A percentile compares a stretch with the other conserved stretches of the same genome.
phyloP scores from a whole-genome alignment of 2,329 filamentous ascomycete species.

The Neofusicoccum sp. region DNA sequence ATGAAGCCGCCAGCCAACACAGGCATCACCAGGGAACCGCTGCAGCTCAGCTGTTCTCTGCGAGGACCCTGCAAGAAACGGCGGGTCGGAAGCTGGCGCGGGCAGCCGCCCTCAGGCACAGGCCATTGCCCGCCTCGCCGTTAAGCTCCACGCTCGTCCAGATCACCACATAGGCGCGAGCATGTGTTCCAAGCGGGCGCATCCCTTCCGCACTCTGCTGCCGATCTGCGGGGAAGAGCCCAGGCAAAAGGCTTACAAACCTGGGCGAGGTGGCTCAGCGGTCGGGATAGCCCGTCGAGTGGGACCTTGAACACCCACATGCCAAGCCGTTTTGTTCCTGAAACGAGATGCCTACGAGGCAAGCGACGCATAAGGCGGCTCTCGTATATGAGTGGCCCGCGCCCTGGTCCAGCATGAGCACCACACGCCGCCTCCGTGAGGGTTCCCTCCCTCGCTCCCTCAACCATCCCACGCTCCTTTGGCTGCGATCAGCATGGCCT shows the following conservation, averaged over 20 bases:
- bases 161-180: not conserved
- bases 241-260: not conserved
- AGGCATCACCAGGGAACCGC: not conserved
- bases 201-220: not conserved
- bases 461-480: not conserved
- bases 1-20: not conserved
- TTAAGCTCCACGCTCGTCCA: not conserved
- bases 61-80: not conserved
- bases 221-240: not conserved
- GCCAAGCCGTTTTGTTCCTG: slow-evolving; percentile 5
- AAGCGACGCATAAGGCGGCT: slow-evolving; percentile 1
- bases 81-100: not conserved
- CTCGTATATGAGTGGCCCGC: not conserved
- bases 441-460: not conserved
- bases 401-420: not conserved
- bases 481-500: not conserved
- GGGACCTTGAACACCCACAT: not conserved
- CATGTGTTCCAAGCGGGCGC: not conserved
- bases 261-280: not conserved
- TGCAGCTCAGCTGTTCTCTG: not conserved
- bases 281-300: not conserved
- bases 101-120: not conserved
- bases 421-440: not conserved
- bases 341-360: not conserved
- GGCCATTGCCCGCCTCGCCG: not conserved